These are phyloP conservation scores for Cryphonectria carpinicola DNA, from an alignment of 2,329 filamentous ascomycete species.

Conservation along the genomic window DNA sequence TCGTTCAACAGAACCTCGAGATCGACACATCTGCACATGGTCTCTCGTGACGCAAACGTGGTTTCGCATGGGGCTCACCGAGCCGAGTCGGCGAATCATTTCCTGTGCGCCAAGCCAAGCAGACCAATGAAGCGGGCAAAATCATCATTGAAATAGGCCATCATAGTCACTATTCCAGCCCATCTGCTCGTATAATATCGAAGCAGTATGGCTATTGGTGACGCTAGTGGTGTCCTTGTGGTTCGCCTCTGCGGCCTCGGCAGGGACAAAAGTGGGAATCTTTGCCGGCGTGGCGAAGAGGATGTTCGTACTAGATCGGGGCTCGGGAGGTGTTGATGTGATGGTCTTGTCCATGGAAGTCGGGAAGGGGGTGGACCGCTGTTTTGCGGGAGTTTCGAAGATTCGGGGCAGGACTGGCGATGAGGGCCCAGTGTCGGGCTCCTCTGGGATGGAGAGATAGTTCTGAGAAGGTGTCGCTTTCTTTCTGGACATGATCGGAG, in stretches of 20 bases:
- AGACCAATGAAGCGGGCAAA: constrained; percentile 37
- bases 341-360: constrained; percentile 17
- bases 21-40: no score
- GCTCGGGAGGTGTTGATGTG: constrained; percentile 26
- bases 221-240: not conserved
- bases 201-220: constrained; percentile 12
- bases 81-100: no score
- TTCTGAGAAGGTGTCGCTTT: constrained; percentile 5
- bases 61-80: not conserved
- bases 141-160: constrained; percentile 41
- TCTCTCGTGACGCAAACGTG: not conserved
- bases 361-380: constrained; percentile 5
- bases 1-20: not conserved
- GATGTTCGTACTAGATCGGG: constrained; percentile 12
- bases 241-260: not conserved
- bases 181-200: constrained; percentile 57
- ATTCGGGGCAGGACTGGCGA: constrained; percentile 24
- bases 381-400: constrained; percentile 29
- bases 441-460: constrained; percentile 14
- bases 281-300: constrained; percentile 23
- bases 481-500: constrained; percentile 30
- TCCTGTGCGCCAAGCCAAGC: not conserved
- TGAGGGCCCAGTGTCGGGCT: constrained; percentile 14
- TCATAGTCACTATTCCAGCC: constrained; percentile 61
- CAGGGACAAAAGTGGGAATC: constrained; percentile 15